phyloP scores from a whole-genome alignment of 1,284 basidiomycete species.

The Tetrapyrgos nigripes region DNA sequence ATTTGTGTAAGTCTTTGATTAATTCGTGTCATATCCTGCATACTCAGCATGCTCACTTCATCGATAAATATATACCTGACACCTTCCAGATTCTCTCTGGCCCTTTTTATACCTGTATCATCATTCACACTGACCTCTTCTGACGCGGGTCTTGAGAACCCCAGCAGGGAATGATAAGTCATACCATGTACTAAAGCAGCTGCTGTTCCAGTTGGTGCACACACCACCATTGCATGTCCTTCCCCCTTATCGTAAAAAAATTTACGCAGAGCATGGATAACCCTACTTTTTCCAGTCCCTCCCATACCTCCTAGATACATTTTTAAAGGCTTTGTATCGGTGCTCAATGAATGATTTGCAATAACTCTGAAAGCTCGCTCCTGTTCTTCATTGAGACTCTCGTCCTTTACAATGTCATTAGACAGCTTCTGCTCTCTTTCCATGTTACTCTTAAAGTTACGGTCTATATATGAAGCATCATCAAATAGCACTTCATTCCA shows the following conservation, averaged over 20 bases:
- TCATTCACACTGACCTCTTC: too few species aligned
- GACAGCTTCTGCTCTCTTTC: background rate
- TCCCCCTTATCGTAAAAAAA: background rate
- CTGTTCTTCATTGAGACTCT: constrained; percentile 21
- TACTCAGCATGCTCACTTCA: constrained; percentile 10
- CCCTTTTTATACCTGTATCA: background rate
- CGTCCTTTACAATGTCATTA: background rate
- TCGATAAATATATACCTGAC: constrained; percentile 13
- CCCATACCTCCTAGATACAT: constrained; percentile 40
- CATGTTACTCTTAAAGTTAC: background rate
- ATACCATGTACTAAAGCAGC: background rate
- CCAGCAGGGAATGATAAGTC: constrained; percentile 2
- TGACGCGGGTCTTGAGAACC: too few species aligned
- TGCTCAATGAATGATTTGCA: constrained; percentile 25
- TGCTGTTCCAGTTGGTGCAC: background rate
- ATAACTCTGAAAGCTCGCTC: constrained; percentile 33
- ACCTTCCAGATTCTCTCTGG: constrained; percentile 1
- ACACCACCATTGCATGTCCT: background rate
- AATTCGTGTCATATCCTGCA: background rate
- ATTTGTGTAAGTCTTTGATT: background rate
- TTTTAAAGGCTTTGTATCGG: constrained; percentile 23
- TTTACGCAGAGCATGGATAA: constrained; percentile 33
- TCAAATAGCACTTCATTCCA: background rate
- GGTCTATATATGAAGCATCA: background rate
- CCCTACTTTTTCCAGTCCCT: constrained; percentile 41